Base-by-base conservation (phyloP, 352 stramenopile genomes). In the Globisporangium megalacanthum region DNA sequence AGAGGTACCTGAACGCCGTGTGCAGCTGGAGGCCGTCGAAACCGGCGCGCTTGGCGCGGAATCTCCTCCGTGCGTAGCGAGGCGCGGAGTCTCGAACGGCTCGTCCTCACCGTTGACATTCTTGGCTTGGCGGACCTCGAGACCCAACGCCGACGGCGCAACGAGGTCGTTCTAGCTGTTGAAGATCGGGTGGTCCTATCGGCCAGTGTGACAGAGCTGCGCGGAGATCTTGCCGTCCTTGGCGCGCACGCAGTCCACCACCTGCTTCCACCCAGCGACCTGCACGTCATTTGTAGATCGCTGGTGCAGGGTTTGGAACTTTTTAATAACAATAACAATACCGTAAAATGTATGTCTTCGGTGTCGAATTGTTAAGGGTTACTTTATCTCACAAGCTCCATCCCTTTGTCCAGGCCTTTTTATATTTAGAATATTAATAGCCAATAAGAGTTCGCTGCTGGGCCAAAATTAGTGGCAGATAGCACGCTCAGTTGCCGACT, bases 21-120 rank as follows among this genome's bases (percentile, higher is more conserved):
- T 97, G 92, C 36, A 98, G 58, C 61, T 97, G 86, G 10, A 97
- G 70, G 20, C 89, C 88, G 57, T 97, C 91, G 65, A 97, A 97
- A 17, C 89, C 91, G 3, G 88, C 89, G 22, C 79, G 68, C 22
- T 87, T 76, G 9, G 84, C 78, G 35, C 79, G 79, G 53, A 56
- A 96, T 89, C 29, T 96, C 86, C 9, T 92, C 68, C 14, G 69
- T 58, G 10, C 69, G 72, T 49, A 97, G 66, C 35, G 70, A 65
- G 25, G 25, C 68, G 64, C 11, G 88, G 87, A 14, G 60, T 58
- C 52, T 72, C 73, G 53, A 58, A 65, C 13, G 50, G 36, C 29
- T 58, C 45, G 20, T 52, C 49, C n/a, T 60, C 46, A n/a, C 51
- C 57, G 5, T 59, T 66, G 22, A 49, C 17, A 17, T 44, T 44